These are phyloP conservation scores for Erodium maritimum DNA, from an alignment of 345 rosid species.

Conservation along the genomic window DNA sequence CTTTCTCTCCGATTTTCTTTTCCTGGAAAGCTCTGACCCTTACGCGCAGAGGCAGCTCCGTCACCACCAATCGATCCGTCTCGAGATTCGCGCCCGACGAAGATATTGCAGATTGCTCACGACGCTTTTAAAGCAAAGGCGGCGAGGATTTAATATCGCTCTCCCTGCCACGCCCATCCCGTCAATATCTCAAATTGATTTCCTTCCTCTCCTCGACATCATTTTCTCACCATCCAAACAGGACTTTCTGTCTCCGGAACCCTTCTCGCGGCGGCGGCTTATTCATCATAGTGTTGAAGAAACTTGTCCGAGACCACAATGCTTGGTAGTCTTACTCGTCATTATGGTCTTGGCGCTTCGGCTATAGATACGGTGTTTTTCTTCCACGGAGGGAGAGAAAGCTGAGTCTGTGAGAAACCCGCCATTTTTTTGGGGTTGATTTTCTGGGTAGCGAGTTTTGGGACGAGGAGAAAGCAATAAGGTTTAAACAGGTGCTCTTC, in stretches of 20 bases:
- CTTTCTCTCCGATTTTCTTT: background rate
- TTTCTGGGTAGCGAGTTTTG: background rate
- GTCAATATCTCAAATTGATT: conserved; percentile 2
- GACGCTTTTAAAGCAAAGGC: conserved; percentile 58
- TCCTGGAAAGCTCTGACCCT: background rate
- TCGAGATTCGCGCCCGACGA: conserved; percentile 39
- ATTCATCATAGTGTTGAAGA: too few species aligned
- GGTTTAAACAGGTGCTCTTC: background rate
- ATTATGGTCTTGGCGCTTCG: background rate
- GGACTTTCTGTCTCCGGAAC: background rate
- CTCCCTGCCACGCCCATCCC: conserved; percentile 3
- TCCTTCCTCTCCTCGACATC: background rate
- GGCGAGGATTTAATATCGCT: conserved; percentile 46
- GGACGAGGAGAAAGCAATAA: background rate
- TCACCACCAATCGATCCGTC: background rate
- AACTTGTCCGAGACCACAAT: background rate
- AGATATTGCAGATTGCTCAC: conserved; percentile 27
- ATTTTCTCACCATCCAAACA: background rate
- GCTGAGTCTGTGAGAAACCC: background rate
- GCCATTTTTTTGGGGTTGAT: background rate
- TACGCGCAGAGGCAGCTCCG: too few species aligned
- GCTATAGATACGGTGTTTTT: background rate
- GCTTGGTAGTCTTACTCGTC: background rate
- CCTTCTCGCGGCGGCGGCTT: background rate
- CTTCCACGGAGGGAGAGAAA: background rate